Evolutionary conservation across 352 stramenopile genomes (phyloP).

Genomic region (Phytopythium montanum): DNA sequence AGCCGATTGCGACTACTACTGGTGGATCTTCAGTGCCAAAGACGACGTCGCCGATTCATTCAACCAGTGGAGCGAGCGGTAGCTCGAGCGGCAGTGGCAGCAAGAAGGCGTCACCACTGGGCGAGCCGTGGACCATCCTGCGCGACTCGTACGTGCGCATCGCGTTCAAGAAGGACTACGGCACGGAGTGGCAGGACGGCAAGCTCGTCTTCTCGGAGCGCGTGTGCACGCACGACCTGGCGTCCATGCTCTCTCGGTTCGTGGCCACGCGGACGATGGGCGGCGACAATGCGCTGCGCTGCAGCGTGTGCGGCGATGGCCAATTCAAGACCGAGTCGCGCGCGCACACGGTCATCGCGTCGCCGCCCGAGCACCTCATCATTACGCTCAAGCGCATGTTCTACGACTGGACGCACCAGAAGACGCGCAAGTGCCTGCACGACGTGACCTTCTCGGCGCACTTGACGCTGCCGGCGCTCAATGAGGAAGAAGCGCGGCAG

Average conservation of each 20-base stretch:
- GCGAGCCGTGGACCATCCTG: constrained; percentile 62
- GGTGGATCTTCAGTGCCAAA: constrained; percentile 12
- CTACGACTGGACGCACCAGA: constrained; percentile 87
- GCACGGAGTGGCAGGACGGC: constrained; percentile 82
- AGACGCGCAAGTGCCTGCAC: constrained; percentile 84
- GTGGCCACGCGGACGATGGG: constrained; percentile 75
- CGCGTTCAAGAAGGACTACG: constrained; percentile 89
- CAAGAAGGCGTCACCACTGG: background rate
- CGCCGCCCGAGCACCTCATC: constrained; percentile 80
- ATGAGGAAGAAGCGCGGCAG: constrained; percentile 49
- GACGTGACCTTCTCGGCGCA: constrained; percentile 74
- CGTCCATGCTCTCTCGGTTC: constrained; percentile 80
- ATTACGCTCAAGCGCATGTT: constrained; percentile 89
- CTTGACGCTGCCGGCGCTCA: constrained; percentile 63
- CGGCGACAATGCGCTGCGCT: constrained; percentile 76
- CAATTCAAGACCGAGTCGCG: constrained; percentile 76
- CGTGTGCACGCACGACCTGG: constrained; percentile 79
- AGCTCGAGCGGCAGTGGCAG: background rate
- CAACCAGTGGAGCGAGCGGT: constrained; percentile 1
- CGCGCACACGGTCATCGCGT: constrained; percentile 76
- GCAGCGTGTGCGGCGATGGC: constrained; percentile 40
- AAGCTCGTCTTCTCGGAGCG: constrained; percentile 77
- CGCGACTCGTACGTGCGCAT: constrained; percentile 85
- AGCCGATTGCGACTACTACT: constrained; percentile 16
- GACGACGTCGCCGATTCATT: background rate